phyloP scores from a whole-genome alignment of 1,284 basidiomycete genomes.

The Mycena sp. region DNA sequence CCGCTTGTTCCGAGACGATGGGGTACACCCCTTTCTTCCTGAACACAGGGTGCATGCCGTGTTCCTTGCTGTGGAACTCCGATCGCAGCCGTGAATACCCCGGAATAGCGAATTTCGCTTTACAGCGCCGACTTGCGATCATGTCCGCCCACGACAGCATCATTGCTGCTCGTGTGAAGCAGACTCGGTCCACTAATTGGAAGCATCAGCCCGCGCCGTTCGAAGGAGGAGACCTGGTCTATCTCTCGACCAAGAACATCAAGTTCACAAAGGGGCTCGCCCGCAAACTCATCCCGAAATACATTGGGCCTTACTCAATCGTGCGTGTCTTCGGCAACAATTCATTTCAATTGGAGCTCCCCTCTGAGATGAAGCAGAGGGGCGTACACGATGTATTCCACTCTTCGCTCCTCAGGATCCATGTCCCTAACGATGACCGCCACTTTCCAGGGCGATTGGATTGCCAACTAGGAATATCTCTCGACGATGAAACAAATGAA shows the following conservation, averaged over 20 bases:
- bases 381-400: constrained; percentile 41
- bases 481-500: constrained; percentile 30
- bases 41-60: constrained; percentile 42
- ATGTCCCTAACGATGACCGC: constrained; percentile 35
- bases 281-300: constrained; percentile 17
- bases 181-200: constrained; percentile 39
- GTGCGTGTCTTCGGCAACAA: constrained; percentile 39
- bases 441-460: constrained; percentile 32
- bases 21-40: constrained; percentile 47
- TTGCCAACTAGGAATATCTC: constrained; percentile 27
- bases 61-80: constrained; percentile 39
- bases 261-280: constrained; percentile 14
- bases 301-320: constrained; percentile 23
- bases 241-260: constrained; percentile 38
- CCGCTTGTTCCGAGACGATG: constrained; percentile 38
- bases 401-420: constrained; percentile 31
- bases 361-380: constrained; percentile 35
- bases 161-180: constrained; percentile 31
- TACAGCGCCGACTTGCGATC: constrained; percentile 34
- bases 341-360: constrained; percentile 48
- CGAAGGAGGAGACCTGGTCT: constrained; percentile 11
- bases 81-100: constrained; percentile 32
- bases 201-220: constrained; percentile 32
- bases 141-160: constrained; percentile 33
- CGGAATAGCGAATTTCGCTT: constrained; percentile 37